Conservation (phyloP, 2,329 filamentous ascomycete species). For the Phialophora chinensis region DNA sequence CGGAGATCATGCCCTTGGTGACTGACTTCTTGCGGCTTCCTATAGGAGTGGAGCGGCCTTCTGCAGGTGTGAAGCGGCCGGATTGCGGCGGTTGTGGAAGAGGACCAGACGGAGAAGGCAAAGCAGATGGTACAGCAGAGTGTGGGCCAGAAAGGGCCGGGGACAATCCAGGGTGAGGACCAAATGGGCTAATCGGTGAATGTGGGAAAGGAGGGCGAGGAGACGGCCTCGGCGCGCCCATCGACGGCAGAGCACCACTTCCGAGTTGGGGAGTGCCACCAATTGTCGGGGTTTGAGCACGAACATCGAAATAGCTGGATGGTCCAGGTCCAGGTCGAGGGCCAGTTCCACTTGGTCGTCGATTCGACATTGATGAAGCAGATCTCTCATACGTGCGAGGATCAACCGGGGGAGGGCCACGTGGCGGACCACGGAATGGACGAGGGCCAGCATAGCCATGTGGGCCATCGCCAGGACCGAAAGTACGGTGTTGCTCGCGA, state of each 20-base stretch:
- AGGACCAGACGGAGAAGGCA: conserved; percentile 47
- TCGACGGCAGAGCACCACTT: conserved; percentile 13
- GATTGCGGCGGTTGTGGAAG: conserved; percentile 53
- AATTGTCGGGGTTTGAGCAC: conserved; percentile 43
- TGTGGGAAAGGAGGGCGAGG: conserved; percentile 35
- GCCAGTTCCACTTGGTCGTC: conserved; percentile 49
- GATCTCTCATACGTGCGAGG: conserved; percentile 44
- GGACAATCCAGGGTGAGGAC: conserved; percentile 25
- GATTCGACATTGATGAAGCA: conserved; percentile 48
- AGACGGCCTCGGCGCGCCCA: conserved; percentile 30
- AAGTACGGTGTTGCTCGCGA: conserved; percentile 26
- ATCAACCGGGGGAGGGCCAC: conserved; percentile 34
- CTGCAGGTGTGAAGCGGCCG: conserved; percentile 47
- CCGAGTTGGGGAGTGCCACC: conserved; percentile 26
- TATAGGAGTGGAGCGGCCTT: conserved; percentile 33
- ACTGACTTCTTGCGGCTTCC: conserved; percentile 62
- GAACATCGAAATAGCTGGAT: conserved; percentile 34
- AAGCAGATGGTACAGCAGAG: conserved; percentile 47
- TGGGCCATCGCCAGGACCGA: conserved; percentile 22
- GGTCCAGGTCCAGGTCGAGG: conserved; percentile 43
- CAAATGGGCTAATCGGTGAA: conserved; percentile 43
- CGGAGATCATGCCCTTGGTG: conserved; percentile 67
- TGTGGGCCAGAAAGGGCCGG: conserved; percentile 24
- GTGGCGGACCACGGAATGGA: conserved; percentile 8
- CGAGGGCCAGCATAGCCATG: conserved; percentile 19